These are phyloP conservation scores for Rhizophlyctis rosea DNA, from an alignment of 192 early-diverging fungal species.

Conservation along the genomic window DNA sequence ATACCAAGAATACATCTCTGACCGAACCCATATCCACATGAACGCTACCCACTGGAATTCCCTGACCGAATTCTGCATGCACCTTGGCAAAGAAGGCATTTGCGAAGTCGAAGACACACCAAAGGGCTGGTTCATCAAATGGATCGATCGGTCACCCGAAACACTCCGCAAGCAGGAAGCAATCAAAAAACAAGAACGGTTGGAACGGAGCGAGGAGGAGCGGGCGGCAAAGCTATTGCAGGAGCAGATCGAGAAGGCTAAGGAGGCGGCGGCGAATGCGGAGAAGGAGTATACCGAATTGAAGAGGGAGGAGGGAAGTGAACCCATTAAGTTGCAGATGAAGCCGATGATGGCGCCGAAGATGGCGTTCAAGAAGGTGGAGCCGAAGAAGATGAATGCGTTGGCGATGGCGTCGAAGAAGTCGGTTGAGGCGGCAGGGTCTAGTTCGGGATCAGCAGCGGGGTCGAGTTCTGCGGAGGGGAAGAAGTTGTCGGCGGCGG, in stretches of 20 bases:
- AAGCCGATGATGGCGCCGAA: conserved; percentile 38
- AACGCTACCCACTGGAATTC: conserved; percentile 91
- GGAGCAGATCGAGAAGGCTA: conserved; percentile 81
- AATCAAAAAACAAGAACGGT: conserved; percentile 72
- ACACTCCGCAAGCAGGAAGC: conserved; percentile 78
- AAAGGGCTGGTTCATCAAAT: conserved; percentile 85
- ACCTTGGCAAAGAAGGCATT: conserved; percentile 80
- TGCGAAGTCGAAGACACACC: conserved; percentile 85
- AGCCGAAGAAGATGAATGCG: conserved; percentile 27
- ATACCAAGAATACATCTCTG: conserved; percentile 94
- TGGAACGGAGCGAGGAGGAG: conserved; percentile 84
- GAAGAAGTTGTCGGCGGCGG: conserved; percentile 60
- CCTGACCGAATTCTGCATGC: conserved; percentile 83
- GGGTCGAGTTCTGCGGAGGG: not conserved
- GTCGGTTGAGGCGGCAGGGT: not conserved
- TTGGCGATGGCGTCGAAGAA: conserved; percentile 8
- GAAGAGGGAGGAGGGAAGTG: conserved; percentile 56
- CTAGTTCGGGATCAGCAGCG: not conserved
- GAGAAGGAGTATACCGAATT: conserved; percentile 50
- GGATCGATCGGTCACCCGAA: conserved; percentile 90
- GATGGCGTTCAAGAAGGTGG: conserved; percentile 21
- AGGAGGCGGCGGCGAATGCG: conserved; percentile 33
- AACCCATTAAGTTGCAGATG: conserved; percentile 71
- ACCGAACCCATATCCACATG: conserved; percentile 93
- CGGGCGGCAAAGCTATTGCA: conserved; percentile 69